Evolutionary conservation across 345 rosid genomes (phyloP), one percentile per base, ranked within the genome.

Genomic region (Boechera retrofracta): DNA sequence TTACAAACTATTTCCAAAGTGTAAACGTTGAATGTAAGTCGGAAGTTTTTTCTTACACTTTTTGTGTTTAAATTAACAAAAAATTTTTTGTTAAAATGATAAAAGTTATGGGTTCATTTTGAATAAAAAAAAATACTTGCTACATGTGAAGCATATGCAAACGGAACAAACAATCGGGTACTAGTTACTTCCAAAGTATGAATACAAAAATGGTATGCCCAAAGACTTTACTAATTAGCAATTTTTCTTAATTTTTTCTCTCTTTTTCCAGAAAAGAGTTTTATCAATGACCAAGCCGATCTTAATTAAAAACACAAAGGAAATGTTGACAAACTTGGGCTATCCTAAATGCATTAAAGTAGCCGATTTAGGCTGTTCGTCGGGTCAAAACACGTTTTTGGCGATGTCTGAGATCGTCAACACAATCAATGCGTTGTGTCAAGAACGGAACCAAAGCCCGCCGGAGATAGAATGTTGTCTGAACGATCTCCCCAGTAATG

Each of bases 341-440:
- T 55, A 77, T 45, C 74, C 83, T 2, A 6, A 9, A 24, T 24
- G 57, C 55, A 64, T 82, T 5, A 53, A 78, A 12, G 54, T 76
- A 13, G 85, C 79, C 1, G 89, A 86, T 38, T 61, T 86, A 61
- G 89, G 87, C 4, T 86, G 89, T 29, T 75, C 87, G 26, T 77
- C 85, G 4, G 89, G 85, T 69, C 83, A 84, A 52, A 86, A 80
- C 42, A 65, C 89, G 1, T 45, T 86, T 7, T 2, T 80, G 64
- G 77, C 55, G 0, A 51, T 73, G 70, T 73, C 64, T 33, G 33
- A 53, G 32, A 64, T 73, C 24, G 21, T 75, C 2, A 72, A 78
- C 1, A 58, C 55, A 7, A 39, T 82, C 15, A 49, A 44, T 29
- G 60, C 2, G 48, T 12, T 77, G 4, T 75, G 68, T 45, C 44